Percentiles rank a stretch among this genome's conserved stretches.
Evolutionary conservation across 164 flowering plant species (phyloP).

Genomic region (Nymphaea thermarum): DNA sequence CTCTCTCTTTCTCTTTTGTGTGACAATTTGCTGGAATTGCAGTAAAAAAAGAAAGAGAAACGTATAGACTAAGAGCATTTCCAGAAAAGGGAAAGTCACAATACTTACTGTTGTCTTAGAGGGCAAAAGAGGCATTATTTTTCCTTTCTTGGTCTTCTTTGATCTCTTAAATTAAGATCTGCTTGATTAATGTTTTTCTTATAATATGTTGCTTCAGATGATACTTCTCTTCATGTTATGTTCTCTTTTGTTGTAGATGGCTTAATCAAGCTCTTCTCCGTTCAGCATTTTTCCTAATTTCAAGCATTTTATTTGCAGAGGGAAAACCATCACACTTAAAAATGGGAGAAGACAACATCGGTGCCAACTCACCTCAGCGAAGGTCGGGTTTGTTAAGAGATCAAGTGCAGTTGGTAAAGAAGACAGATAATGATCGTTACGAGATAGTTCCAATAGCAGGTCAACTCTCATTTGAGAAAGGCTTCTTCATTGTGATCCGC

Average conservation of each 20-base stretch:
- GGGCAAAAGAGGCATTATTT: too few species aligned
- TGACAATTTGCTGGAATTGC: too few species aligned
- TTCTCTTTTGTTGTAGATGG: too few species aligned
- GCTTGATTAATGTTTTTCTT: background rate
- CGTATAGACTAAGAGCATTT: too few species aligned
- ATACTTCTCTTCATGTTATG: background rate
- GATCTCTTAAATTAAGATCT: background rate
- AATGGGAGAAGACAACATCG: conserved; percentile 43
- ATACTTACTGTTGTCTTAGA: too few species aligned
- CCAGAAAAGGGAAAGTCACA: too few species aligned
- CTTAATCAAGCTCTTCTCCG: background rate
- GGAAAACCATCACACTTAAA: background rate
- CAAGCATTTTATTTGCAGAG: background rate
- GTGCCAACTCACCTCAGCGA: conserved; percentile 29
- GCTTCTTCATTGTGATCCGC: conserved; percentile 79
- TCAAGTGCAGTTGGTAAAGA: conserved; percentile 66
- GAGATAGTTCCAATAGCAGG: conserved; percentile 69
- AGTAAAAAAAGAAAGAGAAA: too few species aligned
- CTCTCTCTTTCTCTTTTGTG: too few species aligned
- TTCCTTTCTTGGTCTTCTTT: too few species aligned
- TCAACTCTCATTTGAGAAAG: conserved; percentile 80
- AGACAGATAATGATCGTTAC: conserved; percentile 57
- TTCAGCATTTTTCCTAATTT: background rate
- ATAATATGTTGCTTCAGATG: background rate
- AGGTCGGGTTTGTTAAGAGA: conserved; percentile 67